Base-by-base conservation (phyloP, 2,329 filamentous ascomycete species). In the Mycocentrospora acerina region DNA sequence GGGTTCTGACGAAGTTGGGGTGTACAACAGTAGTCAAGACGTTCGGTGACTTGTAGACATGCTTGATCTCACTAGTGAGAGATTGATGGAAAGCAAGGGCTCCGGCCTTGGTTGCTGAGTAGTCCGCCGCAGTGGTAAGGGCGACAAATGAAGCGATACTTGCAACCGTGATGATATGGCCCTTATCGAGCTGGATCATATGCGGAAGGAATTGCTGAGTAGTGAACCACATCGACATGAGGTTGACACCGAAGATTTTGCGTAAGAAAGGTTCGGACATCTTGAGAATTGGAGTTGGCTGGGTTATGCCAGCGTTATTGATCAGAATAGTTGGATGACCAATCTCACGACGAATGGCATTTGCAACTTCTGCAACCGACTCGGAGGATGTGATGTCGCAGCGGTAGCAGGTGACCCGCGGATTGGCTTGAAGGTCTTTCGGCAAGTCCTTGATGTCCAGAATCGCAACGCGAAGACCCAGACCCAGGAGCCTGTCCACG, bases 1-100 rank as follows among this genome's bases (percentile, higher is more conserved):
- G 53, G 3, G 67, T 69, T 8, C 51, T 47, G 12, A 62, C 59
- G 37, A 61, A 7, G 63, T 66, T 11, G n/a, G n/a, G n/a, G n/a
- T n/a, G n/a, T n/a, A n/a, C n/a, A n/a, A n/a, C n/a, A n/a, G n/a
- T n/a, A n/a, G 64, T 66, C 24, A 66, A 60, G 44, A 71, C 54
- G 30, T 40, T 37, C 2, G 60, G 61, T 2, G 62, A 59, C 7
- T 59, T 44, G 46, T 64, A 60, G 35, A 60, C 53, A 18, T 55
- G 46, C 24, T 59, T 57, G 7, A 68, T 43, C 39, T 70, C 67
- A 15, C 59, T 50, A 1, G 36, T 43, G 3, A 70, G 60, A 16
- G 37, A 44, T 27, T 58, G 49, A 27, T 56, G 46, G 24, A 59
- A 48, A 12, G 48, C 39, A 19, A 56, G 13, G 2, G 46, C 35